Base-by-base conservation (phyloP, 2,329 filamentous ascomycete genomes). In the Ascomycota sp. region DNA sequence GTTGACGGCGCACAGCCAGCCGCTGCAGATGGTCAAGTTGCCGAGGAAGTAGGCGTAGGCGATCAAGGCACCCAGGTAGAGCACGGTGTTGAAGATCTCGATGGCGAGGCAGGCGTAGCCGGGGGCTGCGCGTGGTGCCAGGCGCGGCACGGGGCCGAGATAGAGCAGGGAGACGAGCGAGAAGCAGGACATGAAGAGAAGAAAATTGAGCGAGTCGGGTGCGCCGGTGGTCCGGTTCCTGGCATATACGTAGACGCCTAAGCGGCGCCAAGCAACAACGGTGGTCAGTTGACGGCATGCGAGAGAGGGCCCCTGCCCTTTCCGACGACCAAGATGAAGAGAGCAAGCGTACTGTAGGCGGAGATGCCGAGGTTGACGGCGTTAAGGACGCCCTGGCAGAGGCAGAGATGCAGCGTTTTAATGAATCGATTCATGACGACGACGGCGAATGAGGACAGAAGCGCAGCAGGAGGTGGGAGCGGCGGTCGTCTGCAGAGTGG, bases 211-310 rank as follows among this genome's bases (percentile, higher is more conserved):
- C 36, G 68, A 59, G 4, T 57, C 51, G 0, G 69, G 69, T n/a
- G 67, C 59, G 12, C 56, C 39, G 4, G 57, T 59, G 37, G 59
- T 53, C 41, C 64, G 75, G 41, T 67, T 53, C 35, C 48, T 52
- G 44, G 63, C 57, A 46, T 69, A 72, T 63, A 65, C 73, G 47
- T 72, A 56, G 38, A 63, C 55, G 32, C 74, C 69, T 74, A 32
- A 17, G 15, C 10, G 22, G 8, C 20, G 20, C 20, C 11, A 29
- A 13, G 11, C 8, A n/a, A 25, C 4, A 13, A 19, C 25, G 7
- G n/a, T n/a, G n/a, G 25, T 26, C 25, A 26, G 25, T 15, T 28
- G n/a, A n/a, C n/a, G n/a, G n/a, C n/a, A n/a, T n/a, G n/a, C n/a
- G n/a, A n/a, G n/a, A n/a, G n/a, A n/a, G n/a, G n/a, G n/a, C n/a